Base-by-base conservation (phyloP, 2,329 filamentous ascomycete species). In the Trichophyton rubrum region DNA sequence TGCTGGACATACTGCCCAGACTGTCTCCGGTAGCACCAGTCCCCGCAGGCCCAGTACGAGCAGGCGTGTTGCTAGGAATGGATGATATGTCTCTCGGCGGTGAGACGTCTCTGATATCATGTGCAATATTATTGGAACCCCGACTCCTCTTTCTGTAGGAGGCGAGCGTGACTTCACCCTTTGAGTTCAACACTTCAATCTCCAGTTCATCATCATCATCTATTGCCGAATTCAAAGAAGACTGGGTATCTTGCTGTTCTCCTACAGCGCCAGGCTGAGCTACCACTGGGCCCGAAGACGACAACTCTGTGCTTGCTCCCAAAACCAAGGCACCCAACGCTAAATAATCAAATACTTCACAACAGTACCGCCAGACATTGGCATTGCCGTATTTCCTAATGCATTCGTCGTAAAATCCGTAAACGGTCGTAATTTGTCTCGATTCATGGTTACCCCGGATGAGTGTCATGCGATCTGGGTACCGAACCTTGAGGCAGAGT, bases 301-400 rank as follows among this genome's bases (percentile, higher is more conserved):
- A 77, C 40, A 87, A 77, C 24, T 82, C 80, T 5, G 83, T 83
- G 49, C 82, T 80, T 27, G 93, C 90, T 65, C 93, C 93, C n/a
- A 96, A 83, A 97, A 99, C 97, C 66, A 99, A 92, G 64, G 97
- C 95, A 68, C 89, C 95, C 62, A 99, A 79, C 7, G 92, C 96
- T 65, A 99, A 80, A 74, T 95, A 99, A 77, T 99, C 93, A 76
- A 99, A 99, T 90, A 99, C 96, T 77, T 99, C 93, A 66, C 93
- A 99, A 73, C 99, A 99, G 74, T 97, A 93, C 75, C 99, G 93
- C 93, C 93, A 99, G 22, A 99, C 93, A 69, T 93, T 96, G 64
- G 93, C 90, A 71, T 96, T 97, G 71, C 93, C 93, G 74, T 99
- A 99, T 77, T 99, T 99, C 67, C 93, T 86, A 24, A 88, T 90